These are phyloP conservation scores for Petunia hybrid DNA, from an alignment of 305 asterid genomes.

Conservation along the genomic window DNA sequence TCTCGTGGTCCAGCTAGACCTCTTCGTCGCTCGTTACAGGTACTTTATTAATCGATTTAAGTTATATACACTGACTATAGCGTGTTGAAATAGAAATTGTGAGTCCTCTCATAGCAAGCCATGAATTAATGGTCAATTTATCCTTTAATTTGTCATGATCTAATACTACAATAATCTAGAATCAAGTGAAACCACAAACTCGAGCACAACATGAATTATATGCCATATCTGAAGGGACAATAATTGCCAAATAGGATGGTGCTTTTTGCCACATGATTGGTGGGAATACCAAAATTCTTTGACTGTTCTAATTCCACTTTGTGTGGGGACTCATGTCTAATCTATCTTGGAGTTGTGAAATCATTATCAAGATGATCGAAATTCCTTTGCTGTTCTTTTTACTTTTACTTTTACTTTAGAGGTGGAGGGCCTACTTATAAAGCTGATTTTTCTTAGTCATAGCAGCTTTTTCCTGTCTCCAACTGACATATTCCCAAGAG, in stretches of 20 bases:
- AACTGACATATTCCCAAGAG: background rate
- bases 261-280: background rate
- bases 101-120: background rate
- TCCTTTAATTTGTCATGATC: background rate
- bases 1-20: constrained; percentile 92
- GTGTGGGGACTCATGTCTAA: constrained; percentile 15
- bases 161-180: background rate
- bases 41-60: constrained; percentile 24
- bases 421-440: constrained; percentile 17
- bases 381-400: background rate
- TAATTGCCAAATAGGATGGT: background rate
- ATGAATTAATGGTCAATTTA: background rate
- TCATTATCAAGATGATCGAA: background rate
- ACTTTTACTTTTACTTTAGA: background rate
- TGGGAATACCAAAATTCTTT: background rate
- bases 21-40: constrained; percentile 91
- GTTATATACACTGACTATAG: no score
- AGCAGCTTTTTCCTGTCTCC: background rate
- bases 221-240: background rate
- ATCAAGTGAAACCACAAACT: background rate
- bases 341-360: background rate
- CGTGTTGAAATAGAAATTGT: no score
- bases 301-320: constrained; percentile 9
- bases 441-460: background rate
- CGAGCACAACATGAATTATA: background rate